phyloP scores from a whole-genome alignment of 1,284 basidiomycete species.

The Xerocomus minutiporus region DNA sequence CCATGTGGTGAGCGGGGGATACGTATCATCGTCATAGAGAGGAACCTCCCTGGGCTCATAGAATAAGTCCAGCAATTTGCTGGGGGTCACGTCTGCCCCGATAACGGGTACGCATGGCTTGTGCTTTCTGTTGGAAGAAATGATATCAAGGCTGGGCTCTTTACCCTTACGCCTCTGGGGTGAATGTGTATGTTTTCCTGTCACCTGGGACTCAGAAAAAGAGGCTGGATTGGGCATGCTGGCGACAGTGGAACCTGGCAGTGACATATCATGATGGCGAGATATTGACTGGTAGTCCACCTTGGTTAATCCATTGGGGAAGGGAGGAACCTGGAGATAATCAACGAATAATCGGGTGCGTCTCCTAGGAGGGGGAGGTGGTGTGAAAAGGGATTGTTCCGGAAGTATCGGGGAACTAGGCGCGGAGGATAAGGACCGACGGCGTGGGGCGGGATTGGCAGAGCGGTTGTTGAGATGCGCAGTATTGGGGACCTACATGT shows the following conservation, averaged over 20 bases:
- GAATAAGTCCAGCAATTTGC: constrained; percentile 9
- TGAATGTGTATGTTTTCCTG: not conserved
- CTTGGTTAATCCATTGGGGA: constrained; percentile 23
- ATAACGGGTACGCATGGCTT: not conserved
- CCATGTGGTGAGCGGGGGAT: constrained; percentile 15
- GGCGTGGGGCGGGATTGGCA: constrained; percentile 8
- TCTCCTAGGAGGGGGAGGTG: constrained; percentile 18
- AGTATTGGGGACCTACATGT: constrained; percentile 7
- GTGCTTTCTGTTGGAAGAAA: not conserved
- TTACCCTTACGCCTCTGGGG: constrained; percentile 17
- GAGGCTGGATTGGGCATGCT: not conserved
- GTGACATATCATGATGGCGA: not conserved
- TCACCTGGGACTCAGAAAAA: not conserved
- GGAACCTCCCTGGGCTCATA: constrained; percentile 13
- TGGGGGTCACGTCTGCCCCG: not conserved
- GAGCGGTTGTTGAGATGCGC: not conserved
- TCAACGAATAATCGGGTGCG: constrained; percentile 13
- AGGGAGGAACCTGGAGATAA: constrained; percentile 18
- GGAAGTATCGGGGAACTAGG: constrained; percentile 10
- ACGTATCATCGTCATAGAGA: constrained; percentile 15
- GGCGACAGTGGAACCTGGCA: not conserved
- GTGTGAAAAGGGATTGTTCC: constrained; percentile 29
- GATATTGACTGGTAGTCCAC: constrained; percentile 16
- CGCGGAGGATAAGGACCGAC: not conserved
- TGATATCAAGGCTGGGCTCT: constrained; percentile 15